A percentile compares a stretch with the other conserved stretches of the same genome.
Evolutionary conservation across 73 alveolate genomes (phyloP).

Genomic region (Blepharisma stoltei): DNA sequence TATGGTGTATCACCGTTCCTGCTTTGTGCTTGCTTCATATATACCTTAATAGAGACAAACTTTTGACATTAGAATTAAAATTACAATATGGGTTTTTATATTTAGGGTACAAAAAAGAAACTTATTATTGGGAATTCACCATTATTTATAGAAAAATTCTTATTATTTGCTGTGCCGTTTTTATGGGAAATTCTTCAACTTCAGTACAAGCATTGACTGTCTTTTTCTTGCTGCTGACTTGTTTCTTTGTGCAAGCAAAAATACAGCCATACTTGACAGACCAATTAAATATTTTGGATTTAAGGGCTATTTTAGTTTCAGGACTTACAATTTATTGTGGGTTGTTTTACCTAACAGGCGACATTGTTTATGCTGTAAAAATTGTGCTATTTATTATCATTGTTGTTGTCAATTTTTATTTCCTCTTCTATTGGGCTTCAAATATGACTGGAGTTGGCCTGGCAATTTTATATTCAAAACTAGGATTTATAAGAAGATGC

Average conservation of each 20-base stretch:
- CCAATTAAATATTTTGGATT: slow-evolving; percentile 21
- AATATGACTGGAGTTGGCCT: too few species aligned
- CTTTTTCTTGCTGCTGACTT: background rate
- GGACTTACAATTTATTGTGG: slow-evolving; percentile 30
- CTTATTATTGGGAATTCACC: slow-evolving; percentile 47
- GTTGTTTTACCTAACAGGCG: background rate
- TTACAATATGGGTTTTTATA: slow-evolving; percentile 48
- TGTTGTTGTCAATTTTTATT: background rate
- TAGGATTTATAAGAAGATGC: too few species aligned
- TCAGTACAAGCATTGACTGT: slow-evolving; percentile 24
- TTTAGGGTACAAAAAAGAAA: slow-evolving; percentile 41
- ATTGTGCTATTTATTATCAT: background rate
- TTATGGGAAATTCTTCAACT: slow-evolving; percentile 15
- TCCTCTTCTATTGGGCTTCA: background rate
- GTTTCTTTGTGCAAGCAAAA: slow-evolving; percentile 8
- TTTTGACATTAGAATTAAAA: slow-evolving; percentile 33
- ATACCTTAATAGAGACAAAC: background rate
- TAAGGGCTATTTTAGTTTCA: background rate
- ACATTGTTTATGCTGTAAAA: background rate
- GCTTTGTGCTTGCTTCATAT: slow-evolving; percentile 20
- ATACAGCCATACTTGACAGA: background rate
- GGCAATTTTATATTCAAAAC: too few species aligned
- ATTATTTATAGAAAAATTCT: slow-evolving; percentile 52
- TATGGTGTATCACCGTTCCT: slow-evolving; percentile 14
- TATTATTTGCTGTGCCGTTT: slow-evolving; percentile 30